Base-by-base conservation (phyloP, 1,284 basidiomycete species). In the Bjerkandera adusta region DNA sequence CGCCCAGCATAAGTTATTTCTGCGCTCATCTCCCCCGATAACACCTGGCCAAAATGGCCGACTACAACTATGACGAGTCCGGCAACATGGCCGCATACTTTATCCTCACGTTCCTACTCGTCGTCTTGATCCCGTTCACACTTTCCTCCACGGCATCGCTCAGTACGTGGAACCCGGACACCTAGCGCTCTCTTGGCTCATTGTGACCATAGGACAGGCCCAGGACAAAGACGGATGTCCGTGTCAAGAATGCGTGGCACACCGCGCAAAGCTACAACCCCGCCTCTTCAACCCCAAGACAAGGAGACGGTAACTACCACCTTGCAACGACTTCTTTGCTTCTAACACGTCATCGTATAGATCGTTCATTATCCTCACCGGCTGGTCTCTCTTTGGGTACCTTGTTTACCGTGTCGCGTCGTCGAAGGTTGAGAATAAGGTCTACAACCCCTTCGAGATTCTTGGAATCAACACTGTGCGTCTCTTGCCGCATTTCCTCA, bases 361-460 rank as follows among this genome's bases (percentile, higher is more conserved):
- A 73, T 78, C 77, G 4, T 58, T 81, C 11, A 65, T 89, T 30
- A 69, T 95, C 11, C 51, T 82, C 22, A 64, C 75, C 13, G 92
- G 92, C 45, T 98, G 94, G 94, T 69, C 74, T 3, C 53, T 82
- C 3, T 82, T 94, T 46, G 84, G 71, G 10, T 84, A 78, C 61
- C 69, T 96, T 41, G 77, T 72, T 6, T 85, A 85, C 66, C 78
- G 79, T 61, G 81, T 84, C 43, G 72, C 79, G n/a, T 75, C 74
- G 53, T 69, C 80, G 52, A 70, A 76, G 56, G 54, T 71, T 33
- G 85, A 88, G 36, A 83, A 72, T 67, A 85, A 82, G 52, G 68
- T 94, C 4, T 99, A 98, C 66, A 83, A 99, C 65, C 97, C 97
- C 1, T 99, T 96, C 59, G 85, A 93, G 60, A 96, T 99, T 58